Conservation (phyloP, 2,329 filamentous ascomycete species). For the Paraconiothyrium brasiliense region DNA sequence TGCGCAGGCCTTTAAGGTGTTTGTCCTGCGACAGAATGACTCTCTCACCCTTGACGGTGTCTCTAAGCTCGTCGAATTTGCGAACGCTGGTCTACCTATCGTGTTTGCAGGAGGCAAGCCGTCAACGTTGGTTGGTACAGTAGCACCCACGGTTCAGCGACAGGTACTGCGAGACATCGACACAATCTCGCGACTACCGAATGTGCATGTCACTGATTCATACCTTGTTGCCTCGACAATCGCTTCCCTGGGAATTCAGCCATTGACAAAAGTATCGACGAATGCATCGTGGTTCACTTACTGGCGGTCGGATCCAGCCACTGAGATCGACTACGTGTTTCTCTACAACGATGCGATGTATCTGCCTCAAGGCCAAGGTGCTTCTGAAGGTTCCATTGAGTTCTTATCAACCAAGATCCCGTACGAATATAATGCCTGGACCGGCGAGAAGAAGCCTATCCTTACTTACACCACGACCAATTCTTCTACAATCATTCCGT, state of each 20-base stretch:
- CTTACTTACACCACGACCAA: slow-evolving; percentile 42
- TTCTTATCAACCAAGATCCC: slow-evolving; percentile 37
- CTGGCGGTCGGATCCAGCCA: slow-evolving; percentile 45
- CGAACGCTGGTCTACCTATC: slow-evolving; percentile 54
- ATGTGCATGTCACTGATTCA: slow-evolving; percentile 23
- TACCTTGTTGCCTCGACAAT: slow-evolving; percentile 21
- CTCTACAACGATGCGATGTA: slow-evolving; percentile 51
- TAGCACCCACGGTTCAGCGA: slow-evolving; percentile 4
- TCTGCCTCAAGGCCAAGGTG: slow-evolving; percentile 13
- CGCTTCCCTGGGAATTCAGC: slow-evolving; percentile 20
- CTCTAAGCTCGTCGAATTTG: slow-evolving; percentile 47
- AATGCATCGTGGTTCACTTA: slow-evolving; percentile 41
- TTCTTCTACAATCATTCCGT: slow-evolving; percentile 37
- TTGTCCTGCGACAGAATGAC: slow-evolving; percentile 46
- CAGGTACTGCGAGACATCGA: slow-evolving; percentile 11
- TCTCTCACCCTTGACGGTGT: slow-evolving; percentile 49
- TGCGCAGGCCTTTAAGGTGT: slow-evolving; percentile 53
- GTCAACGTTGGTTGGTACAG: slow-evolving; percentile 17
- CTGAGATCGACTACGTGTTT: slow-evolving; percentile 49
- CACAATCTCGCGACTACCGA: slow-evolving; percentile 12
- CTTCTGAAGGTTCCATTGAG: slow-evolving; percentile 20
- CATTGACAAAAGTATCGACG: slow-evolving; percentile 19
- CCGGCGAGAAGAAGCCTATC: slow-evolving; percentile 48
- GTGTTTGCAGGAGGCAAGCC: slow-evolving; percentile 43
- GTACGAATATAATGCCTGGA: slow-evolving; percentile 56